A percentile compares a stretch with the other conserved stretches of the same genome.
phyloP scores from a whole-genome alignment of 805 yeast species.

The Suhomyces sp. region DNA sequence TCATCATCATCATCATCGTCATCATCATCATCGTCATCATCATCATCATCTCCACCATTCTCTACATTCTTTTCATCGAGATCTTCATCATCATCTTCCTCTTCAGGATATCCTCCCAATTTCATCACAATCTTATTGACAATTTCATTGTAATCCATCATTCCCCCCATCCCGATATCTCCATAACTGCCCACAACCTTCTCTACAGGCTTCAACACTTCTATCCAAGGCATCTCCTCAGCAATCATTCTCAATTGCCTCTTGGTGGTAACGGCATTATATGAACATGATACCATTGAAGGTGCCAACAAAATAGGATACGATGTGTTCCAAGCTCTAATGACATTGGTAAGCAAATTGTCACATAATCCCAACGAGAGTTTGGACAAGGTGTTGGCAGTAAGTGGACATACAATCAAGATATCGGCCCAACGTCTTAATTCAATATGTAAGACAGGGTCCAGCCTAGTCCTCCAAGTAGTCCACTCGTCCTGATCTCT shows the following conservation, averaged over 20 bases:
- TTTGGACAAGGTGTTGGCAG: constrained; percentile 90
- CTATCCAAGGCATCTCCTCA: constrained; percentile 95
- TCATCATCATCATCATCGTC: constrained; percentile 35
- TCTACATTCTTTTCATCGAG: constrained; percentile 36
- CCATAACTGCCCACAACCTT: constrained; percentile 92
- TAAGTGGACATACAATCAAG: constrained; percentile 86
- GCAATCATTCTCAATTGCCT: constrained; percentile 71
- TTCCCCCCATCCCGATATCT: constrained; percentile 99
- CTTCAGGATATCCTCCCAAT: constrained; percentile 53
- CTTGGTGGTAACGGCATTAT: constrained; percentile 84
- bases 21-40: constrained; percentile 30
- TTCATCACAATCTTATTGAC: constrained; percentile 79
- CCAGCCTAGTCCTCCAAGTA: constrained; percentile 78
- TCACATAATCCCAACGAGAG: constrained; percentile 90
- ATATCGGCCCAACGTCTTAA: constrained; percentile 96
- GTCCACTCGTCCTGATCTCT: constrained; percentile 58
- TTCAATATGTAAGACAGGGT: constrained; percentile 94
- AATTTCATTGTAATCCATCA: constrained; percentile 96
- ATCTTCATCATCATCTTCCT: constrained; percentile 49
- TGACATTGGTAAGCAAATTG: constrained; percentile 82
- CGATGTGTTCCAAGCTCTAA: constrained; percentile 93
- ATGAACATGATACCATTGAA: constrained; percentile 91
- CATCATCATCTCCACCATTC: constrained; percentile 24
- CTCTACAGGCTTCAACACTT: constrained; percentile 90
- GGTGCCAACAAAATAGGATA: constrained; percentile 91